Evolutionary conservation across 371 early-diverging fungal genomes (phyloP).

Genomic region (Mycotypha africana): DNA sequence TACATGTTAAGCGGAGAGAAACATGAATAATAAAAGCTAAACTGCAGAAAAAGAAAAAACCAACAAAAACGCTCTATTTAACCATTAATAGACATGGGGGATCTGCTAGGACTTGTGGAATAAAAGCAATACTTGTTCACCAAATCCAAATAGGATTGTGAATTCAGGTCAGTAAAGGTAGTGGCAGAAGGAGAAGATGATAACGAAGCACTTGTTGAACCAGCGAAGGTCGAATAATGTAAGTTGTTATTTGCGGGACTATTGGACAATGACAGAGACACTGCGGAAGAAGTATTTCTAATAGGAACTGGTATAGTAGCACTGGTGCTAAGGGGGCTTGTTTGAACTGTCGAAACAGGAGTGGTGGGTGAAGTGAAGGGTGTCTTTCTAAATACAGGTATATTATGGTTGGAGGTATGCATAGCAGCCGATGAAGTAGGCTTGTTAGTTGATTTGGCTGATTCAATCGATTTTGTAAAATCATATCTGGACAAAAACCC

Average conservation of each 20-base stretch:
- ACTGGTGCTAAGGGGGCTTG: no score
- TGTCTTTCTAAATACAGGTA: no score
- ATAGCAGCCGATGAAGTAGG: background rate
- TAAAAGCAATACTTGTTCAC: slow-evolving; percentile 53
- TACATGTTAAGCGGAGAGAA: slow-evolving; percentile 16
- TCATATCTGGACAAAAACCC: slow-evolving; percentile 20
- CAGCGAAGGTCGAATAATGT: no score
- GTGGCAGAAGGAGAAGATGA: slow-evolving; percentile 5
- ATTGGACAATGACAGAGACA: no score
- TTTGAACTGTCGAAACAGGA: no score
- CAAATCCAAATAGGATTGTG: slow-evolving; percentile 34
- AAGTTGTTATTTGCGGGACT: no score
- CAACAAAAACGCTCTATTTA: slow-evolving; percentile 5
- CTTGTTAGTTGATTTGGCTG: background rate
- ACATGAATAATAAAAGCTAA: background rate
- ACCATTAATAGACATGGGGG: slow-evolving; percentile 23
- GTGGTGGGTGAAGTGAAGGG: no score
- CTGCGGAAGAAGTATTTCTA: no score
- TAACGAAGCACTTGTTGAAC: no score
- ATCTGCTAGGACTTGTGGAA: slow-evolving; percentile 28
- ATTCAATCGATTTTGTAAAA: slow-evolving; percentile 12
- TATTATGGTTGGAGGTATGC: no score
- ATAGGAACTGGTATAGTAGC: no score
- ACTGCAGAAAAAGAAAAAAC: background rate
- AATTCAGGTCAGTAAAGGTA: slow-evolving; percentile 16